Conservation (phyloP, 805 yeast species). For the Tetrapisispora pingtungensis region DNA sequence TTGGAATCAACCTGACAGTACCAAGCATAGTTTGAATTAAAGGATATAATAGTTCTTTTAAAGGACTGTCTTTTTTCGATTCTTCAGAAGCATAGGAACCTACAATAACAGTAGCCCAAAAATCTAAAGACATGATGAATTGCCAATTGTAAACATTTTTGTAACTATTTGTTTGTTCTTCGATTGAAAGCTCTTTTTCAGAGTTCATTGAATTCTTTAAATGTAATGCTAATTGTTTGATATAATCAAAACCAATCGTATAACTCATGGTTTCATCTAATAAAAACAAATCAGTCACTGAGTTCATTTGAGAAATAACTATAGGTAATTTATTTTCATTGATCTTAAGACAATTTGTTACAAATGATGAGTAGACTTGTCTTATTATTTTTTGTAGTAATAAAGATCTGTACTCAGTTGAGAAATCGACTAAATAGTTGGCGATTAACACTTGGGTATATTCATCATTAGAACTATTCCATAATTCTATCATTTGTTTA, state of each 20-base stretch:
- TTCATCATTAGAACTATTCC: constrained; percentile 68
- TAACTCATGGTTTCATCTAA: constrained; percentile 66
- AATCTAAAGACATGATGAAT: constrained; percentile 86
- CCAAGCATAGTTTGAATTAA: constrained; percentile 93
- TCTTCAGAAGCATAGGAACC: constrained; percentile 55
- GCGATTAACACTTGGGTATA: constrained; percentile 78
- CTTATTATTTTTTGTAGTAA: constrained; percentile 62
- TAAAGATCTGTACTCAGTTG: constrained; percentile 62
- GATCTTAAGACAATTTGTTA: constrained; percentile 72
- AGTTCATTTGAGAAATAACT: constrained; percentile 36
- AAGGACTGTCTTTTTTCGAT: constrained; percentile 47
- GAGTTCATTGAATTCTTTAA: constrained; percentile 71
- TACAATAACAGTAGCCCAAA: constrained; percentile 87
- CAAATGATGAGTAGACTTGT: constrained; percentile 63
- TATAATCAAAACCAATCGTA: constrained; percentile 82
- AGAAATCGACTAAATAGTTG: constrained; percentile 67
- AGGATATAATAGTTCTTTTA: constrained; percentile 82
- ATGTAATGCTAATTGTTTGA: constrained; percentile 90
- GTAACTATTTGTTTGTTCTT: constrained; percentile 55
- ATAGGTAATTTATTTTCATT: constrained; percentile 71
- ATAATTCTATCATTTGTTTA: constrained; percentile 53
- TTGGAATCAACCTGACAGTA: constrained; percentile 78
- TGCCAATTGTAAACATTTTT: constrained; percentile 95
- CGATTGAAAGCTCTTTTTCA: constrained; percentile 32
- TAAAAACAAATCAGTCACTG: constrained; percentile 61